Conservation (phyloP, 169 alveolate genomes). For the Plasmodium gaboni region DNA sequence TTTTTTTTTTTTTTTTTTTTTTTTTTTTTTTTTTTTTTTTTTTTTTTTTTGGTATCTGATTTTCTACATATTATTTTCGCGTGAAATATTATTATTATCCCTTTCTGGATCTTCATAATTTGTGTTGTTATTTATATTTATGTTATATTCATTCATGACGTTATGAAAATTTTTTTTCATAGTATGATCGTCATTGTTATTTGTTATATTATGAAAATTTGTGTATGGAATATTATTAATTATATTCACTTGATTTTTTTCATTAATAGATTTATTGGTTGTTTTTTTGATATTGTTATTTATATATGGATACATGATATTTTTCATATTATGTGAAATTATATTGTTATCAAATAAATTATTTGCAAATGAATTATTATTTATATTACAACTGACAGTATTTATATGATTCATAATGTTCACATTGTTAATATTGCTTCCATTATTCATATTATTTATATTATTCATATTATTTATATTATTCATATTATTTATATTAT, state of each 20-base stretch:
- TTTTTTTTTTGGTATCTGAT: constrained; percentile 5
- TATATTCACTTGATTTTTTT: constrained; percentile 26
- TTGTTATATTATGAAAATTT: constrained; percentile 19
- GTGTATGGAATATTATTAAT: constrained; percentile 8
- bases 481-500: background rate
- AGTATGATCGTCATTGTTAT: constrained; percentile 18
- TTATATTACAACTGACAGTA: background rate
- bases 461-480: no score
- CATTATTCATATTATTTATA: background rate
- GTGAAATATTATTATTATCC: constrained; percentile 7
- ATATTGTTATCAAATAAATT: constrained; percentile 14
- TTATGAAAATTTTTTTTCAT: constrained; percentile 6
- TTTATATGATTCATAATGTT: background rate
- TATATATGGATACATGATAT: constrained; percentile 4
- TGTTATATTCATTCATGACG: constrained; percentile 35
- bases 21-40: background rate
- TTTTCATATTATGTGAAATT: constrained; percentile 14
- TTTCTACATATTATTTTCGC: constrained; percentile 11
- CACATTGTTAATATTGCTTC: background rate
- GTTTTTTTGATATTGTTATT: constrained; percentile 3
- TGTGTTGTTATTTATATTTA: background rate
- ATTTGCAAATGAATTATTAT: background rate
- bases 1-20: background rate
- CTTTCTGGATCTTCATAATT: background rate
- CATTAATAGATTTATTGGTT: constrained; percentile 8